These are phyloP conservation scores for Citrus trifoliata DNA, from an alignment of 345 rosid species.

Conservation along the genomic window DNA sequence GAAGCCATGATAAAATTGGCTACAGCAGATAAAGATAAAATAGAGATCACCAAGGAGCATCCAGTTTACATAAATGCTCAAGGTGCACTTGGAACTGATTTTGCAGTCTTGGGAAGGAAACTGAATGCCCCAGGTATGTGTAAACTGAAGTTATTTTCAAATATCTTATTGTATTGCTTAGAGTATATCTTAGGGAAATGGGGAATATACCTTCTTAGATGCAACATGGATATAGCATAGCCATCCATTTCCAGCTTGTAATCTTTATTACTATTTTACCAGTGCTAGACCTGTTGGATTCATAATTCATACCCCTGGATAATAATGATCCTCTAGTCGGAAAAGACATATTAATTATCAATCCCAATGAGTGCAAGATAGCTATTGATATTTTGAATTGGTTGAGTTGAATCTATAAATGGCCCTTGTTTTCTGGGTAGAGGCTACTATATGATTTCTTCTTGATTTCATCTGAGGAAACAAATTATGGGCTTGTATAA, in stretches of 20 bases:
- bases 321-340: neutral
- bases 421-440: neutral
- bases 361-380: neutral
- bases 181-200: neutral
- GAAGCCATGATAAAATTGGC: constrained; percentile 62
- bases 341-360: neutral
- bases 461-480: neutral
- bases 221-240: neutral
- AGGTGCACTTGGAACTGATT: constrained; percentile 61
- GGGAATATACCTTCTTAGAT: neutral
- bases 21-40: constrained; percentile 36
- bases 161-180: neutral
- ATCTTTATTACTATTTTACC: neutral
- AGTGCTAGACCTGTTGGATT: neutral
- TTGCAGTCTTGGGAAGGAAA: constrained; percentile 65
- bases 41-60: constrained; percentile 54
- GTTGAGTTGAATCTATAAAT: neutral
- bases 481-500: neutral
- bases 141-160: neutral
- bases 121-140: constrained; percentile 54
- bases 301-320: neutral
- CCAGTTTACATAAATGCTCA: constrained; percentile 46
- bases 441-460: constrained; percentile 8
- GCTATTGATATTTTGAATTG: neutral
- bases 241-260: neutral